A percentile compares a stretch with the other conserved stretches of the same genome.
phyloP scores from a whole-genome alignment of 2,329 filamentous ascomycete species.

The Diaporthe amygdali region DNA sequence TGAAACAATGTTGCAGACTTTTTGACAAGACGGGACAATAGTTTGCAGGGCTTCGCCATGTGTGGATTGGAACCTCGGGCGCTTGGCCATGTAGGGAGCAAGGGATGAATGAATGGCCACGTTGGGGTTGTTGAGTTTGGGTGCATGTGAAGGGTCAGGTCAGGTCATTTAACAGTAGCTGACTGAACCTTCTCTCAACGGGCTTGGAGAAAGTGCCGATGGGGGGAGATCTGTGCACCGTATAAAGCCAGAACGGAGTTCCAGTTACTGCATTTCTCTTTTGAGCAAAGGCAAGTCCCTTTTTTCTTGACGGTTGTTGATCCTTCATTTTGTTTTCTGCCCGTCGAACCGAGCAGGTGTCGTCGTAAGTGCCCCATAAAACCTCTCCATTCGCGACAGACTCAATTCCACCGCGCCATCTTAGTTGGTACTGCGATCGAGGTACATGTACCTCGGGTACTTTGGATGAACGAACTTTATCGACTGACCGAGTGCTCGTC shows the following conservation, averaged over 20 bases:
- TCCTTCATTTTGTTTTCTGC: neutral
- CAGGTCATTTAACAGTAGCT: too few relatives aligned
- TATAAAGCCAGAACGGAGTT: neutral
- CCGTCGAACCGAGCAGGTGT: neutral
- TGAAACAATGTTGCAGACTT: neutral
- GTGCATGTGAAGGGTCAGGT: neutral
- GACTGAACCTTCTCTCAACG: neutral
- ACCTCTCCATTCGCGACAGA: neutral
- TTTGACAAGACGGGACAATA: neutral
- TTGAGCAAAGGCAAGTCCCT: neutral
- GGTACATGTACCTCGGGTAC: neutral
- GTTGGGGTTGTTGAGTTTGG: too few relatives aligned
- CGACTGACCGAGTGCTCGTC: neutral
- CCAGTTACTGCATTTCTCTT: neutral
- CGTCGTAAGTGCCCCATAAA: slow-evolving; percentile 16
- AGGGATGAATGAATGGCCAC: slow-evolving; percentile 1
- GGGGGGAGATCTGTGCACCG: neutral
- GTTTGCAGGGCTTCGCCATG: neutral
- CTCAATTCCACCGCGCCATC: neutral
- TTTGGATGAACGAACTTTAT: neutral
- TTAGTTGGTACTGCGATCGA: neutral
- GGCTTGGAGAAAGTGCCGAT: neutral
- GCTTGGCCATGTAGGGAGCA: neutral
- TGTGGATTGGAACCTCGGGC: neutral
- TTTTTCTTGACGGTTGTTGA: neutral